Evolutionary conservation across 2,329 filamentous ascomycete genomes (phyloP), one percentile per base, ranked within the genome.

Genomic region (Bisporella sp.): DNA sequence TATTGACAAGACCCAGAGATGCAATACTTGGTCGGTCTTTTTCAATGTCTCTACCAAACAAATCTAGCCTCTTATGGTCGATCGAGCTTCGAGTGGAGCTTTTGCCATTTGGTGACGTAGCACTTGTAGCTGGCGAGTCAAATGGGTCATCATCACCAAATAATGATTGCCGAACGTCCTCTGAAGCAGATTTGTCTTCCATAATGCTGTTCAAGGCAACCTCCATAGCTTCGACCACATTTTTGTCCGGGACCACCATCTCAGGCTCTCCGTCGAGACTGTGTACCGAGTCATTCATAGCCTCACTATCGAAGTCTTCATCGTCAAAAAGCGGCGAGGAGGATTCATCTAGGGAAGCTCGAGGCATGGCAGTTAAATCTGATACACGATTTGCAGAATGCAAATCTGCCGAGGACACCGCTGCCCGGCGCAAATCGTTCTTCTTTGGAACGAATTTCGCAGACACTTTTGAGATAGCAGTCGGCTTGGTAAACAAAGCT

Each of bases 161-260:
- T 0, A 91, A 68, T 0, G 85, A 88, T 12, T 79, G 79, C 40
- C 81, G 73, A 12, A 85, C 67, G 56, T 84, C 82, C 58, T 84
- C 81, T 1, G 79, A 76, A 21, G 79, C 81, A 46, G 86, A 82
- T 45, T 86, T 81, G 57, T 90, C 83, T 58, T 89, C 89, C 74
- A 99, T 87, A 55, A 99, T 99, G 56, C 91, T 87, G 57, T 87
- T 95, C 45, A 99, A 74, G 12, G 91, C 93, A 57, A 87, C 82
- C 66, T 97, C 91, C 79, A 99, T 92, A 4, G 89, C 92, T 68
- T 95, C 82, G 5, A 99, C 90, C 31, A 96, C 85, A 53, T 85
- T 79, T 1, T 79, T 87, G 61, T 96, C 86, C 5, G 86, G 85
- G 0, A 73, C 73, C 28, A 74, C 69, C 7, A 71, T 70, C 44